These are phyloP conservation scores for Saturnispora saitoi DNA, from an alignment of 805 yeast species.

Conservation along the genomic window DNA sequence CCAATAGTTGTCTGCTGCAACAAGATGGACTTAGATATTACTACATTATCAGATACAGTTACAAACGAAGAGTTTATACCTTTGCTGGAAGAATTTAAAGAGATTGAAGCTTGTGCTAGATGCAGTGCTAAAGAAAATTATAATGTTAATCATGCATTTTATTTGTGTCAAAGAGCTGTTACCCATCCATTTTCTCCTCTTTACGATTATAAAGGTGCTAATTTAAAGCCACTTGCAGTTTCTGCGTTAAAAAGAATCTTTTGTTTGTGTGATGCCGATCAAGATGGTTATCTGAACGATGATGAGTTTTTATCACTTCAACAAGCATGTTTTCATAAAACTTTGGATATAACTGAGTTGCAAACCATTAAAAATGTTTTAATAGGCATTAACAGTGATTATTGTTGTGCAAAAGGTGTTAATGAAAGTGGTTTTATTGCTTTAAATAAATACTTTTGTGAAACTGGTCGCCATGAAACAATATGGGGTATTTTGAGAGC, in stretches of 20 bases:
- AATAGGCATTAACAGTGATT: slow-evolving; percentile 22
- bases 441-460: slow-evolving; percentile 76
- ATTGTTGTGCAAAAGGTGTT: slow-evolving; percentile 42
- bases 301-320: slow-evolving; percentile 66
- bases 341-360: slow-evolving; percentile 39
- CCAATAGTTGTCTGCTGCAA: slow-evolving; percentile 91
- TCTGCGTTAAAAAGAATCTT: slow-evolving; percentile 76
- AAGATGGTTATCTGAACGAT: slow-evolving; percentile 72
- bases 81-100: slow-evolving; percentile 81
- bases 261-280: slow-evolving; percentile 80
- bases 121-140: slow-evolving; percentile 78
- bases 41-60: slow-evolving; percentile 32
- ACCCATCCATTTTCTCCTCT: slow-evolving; percentile 90
- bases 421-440: slow-evolving; percentile 67
- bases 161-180: slow-evolving; percentile 87
- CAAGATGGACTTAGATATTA: slow-evolving; percentile 28
- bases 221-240: slow-evolving; percentile 66
- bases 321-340: slow-evolving; percentile 60
- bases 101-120: slow-evolving; percentile 84
- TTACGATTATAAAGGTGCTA: slow-evolving; percentile 85
- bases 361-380: slow-evolving; percentile 34
- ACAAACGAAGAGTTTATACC: slow-evolving; percentile 80
- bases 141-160: slow-evolving; percentile 87
- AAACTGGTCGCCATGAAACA: slow-evolving; percentile 91
- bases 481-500: slow-evolving; percentile 90